Base-by-base conservation (phyloP, 768 basidiomycete species). In the Phaeotremella skinneri region DNA sequence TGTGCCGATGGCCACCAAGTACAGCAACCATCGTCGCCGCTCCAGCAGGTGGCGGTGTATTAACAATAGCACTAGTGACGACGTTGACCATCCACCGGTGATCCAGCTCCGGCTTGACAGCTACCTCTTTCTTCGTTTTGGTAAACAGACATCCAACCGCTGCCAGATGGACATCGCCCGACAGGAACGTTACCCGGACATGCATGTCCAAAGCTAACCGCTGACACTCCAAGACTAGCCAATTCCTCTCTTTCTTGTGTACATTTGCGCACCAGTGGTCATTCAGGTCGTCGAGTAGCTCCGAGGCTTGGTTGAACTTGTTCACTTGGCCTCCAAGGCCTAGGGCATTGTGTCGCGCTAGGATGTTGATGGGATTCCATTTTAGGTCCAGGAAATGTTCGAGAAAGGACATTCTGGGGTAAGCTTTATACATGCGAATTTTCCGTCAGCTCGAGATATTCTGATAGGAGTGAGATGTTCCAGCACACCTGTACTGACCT, bases 111-210 rank as follows among this genome's bases (percentile, higher is more conserved):
- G 89, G 85, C 2, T 79, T 73, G 4, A 87, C 45, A 47, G 81
- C 82, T 50, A 27, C 25, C 49, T 59, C 43, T 48, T 66, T 64
- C 26, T 64, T 56, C 45, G 59, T 60, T 29, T 62, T 62, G 4
- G 68, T 67, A 45, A 73, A 64, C 21, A 70, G 39, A 63, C 72
- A 66, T n/a, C 73, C 89, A 0, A 91, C 89, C 0, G 90, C 88
- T 0, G 89, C 89, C 66, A 89, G 89, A 72, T 97, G 94, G 14
- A 97, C 94, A 74, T 99, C 93, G 2, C 96, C 96, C 0, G 87
- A 87, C 17, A 98, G 70, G 76, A 93, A 92, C 0, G 86, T 83
- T n/a, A 99, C 81, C 26, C 96, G 84, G 29, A 87, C 75, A 26
- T 82, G 80, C 75, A 83, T 85, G 49, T 78, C 75, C 43, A 79